Conservation (phyloP, 768 basidiomycete genomes). For the Kwoniella shandongensis region DNA sequence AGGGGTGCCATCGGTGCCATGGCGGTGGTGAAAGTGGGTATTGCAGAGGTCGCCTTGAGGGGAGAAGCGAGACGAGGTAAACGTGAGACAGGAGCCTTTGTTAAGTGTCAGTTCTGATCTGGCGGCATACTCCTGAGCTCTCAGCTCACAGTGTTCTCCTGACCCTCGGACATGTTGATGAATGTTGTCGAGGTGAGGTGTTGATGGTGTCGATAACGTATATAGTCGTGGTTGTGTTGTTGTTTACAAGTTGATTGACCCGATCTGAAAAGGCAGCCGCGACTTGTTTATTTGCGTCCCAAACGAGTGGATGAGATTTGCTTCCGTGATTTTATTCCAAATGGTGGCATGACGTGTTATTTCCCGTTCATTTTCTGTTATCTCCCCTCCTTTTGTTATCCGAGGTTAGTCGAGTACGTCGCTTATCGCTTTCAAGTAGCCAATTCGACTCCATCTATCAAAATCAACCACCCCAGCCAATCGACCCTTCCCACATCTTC, state of each 20-base stretch:
- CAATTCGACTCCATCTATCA: background rate
- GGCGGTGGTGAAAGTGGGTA: constrained; percentile 28
- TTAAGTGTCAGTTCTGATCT: constrained; percentile 1
- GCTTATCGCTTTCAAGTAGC: too few species aligned
- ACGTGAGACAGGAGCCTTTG: constrained; percentile 34
- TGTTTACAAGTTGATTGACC: background rate
- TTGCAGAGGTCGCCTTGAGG: constrained; percentile 24
- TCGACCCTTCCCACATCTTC: background rate
- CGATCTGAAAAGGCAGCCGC: constrained; percentile 15
- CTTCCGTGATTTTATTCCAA: constrained; percentile 5
- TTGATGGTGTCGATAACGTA: too few species aligned
- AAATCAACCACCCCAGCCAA: too few species aligned
- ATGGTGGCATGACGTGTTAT: constrained; percentile 12
- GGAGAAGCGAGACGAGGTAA: constrained; percentile 43
- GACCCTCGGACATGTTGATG: constrained; percentile 38
- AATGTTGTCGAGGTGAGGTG: background rate
- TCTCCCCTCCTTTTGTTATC: too few species aligned
- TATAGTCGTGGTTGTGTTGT: too few species aligned
- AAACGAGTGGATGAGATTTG: background rate
- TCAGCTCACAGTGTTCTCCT: constrained; percentile 41
- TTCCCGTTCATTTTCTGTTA: background rate
- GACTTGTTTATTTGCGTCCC: background rate
- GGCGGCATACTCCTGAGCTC: background rate
- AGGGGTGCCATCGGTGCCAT: constrained; percentile 10
- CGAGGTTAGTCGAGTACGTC: too few species aligned